Evolutionary conservation across 805 yeast species (phyloP), one percentile per base, ranked within the genome.

Genomic region (Millerozyma miso): DNA sequence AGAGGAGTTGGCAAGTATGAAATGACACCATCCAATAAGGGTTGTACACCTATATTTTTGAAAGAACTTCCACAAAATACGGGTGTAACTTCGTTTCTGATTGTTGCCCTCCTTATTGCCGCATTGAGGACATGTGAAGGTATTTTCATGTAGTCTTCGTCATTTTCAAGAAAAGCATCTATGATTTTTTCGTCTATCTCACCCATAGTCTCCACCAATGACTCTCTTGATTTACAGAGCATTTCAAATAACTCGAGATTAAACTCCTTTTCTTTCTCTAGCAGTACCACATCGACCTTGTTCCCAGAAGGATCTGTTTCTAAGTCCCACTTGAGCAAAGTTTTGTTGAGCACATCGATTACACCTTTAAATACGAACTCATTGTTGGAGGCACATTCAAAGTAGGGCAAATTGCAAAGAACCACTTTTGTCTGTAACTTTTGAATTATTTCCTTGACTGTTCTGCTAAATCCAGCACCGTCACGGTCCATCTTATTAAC

Each of bases 401-500:
- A 89, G 49, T 79, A 76, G 0, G 99, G 99, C 7, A 86, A 65
- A 47, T 84, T 89, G n/a, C 87, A 71, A 29, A 89, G 60, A 0
- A 82, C 85, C 1, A 83, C 88, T 32, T 83, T 73, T 0, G 96
- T 87, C 14, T 80, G 80, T 44, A 93, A 67, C 55, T 86, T 85
- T 16, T 80, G 64, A 12, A 88, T 84, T 19, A 93, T 76, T 52
- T 91, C 97, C 50, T 80, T 81, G 4, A 88, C 95, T 0, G 97
- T 88, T 43, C 96, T 71, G 48, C 96, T 83, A 59, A 81, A 93
- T 0, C 97, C 97, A 1, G 98, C 96, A 16, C 99, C 99, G 13
- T 82, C 85, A 46, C 98, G 74, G 65, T 93, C 99, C 98, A 93
- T 90, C 62, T 93, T 93, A 62, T 93, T 93, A 29, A 93, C 78